Percentiles rank a stretch among this genome's conserved stretches.
These are phyloP conservation scores for Paramecium sexaurelia DNA, from an alignment of 73 alveolate genomes.

Conservation along the genomic window DNA sequence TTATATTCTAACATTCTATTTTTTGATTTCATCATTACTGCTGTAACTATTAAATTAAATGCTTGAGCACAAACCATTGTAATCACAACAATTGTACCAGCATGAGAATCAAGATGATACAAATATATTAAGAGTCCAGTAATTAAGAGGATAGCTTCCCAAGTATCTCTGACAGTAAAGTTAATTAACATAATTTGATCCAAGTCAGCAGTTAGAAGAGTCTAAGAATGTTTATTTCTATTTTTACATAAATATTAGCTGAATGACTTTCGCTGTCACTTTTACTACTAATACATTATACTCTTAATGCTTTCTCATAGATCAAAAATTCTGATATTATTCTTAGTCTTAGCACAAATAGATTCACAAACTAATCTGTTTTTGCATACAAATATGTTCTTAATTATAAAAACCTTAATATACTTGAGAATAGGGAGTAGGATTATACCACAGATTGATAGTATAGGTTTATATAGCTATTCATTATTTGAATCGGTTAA, in stretches of 20 bases:
- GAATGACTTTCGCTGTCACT: background rate
- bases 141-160: background rate
- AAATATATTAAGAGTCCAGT: background rate
- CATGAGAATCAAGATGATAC: constrained; percentile 20
- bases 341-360: background rate
- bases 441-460: background rate
- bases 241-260: constrained; percentile 33
- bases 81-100: constrained; percentile 40
- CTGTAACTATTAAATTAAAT: background rate
- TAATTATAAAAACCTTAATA: background rate
- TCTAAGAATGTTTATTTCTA: background rate
- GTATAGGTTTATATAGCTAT: background rate
- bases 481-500: background rate
- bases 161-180: background rate
- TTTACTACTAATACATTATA: background rate
- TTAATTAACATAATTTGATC: background rate
- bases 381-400: background rate
- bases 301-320: background rate
- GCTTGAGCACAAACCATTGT: constrained; percentile 14
- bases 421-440: background rate
- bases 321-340: background rate
- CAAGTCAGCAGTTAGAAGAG: constrained; percentile 9
- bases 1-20: background rate
- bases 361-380: background rate
- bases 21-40: background rate